Base-by-base conservation (phyloP, 179 eudicot species). In the Dionaea muscipula region DNA sequence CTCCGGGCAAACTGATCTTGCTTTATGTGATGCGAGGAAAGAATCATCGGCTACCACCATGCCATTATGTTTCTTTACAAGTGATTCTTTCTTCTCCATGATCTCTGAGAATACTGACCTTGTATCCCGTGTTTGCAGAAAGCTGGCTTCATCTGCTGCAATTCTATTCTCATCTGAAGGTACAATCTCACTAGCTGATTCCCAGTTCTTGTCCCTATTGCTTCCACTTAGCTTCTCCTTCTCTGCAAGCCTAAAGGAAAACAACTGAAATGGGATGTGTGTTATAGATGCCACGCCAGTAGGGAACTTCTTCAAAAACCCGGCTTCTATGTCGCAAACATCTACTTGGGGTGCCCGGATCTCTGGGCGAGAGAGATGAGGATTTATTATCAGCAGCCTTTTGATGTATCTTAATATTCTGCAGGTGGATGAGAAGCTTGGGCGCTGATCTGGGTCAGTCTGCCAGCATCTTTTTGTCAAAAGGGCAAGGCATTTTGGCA, bases 381-480 rank as follows among this genome's bases (percentile, higher is more conserved):
- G 86, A 28, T 78, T 79, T 70, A 83, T 59, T 43, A 73, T 77
- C 24, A 83, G 73, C 62, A 62, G 57, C 57, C 75, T 66, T 64
- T 73, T 83, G 16, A 83, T 70, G 55, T 86, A 83, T 3, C 97
- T 75, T 9, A 90, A 72, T 26, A 86, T 78, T 59, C 95, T 75
- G 53, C 90, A 83, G 11, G 86, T 79, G 1, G 94, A 79, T 9
- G 85, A 71, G 73, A 90, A 86, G 60, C 75, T 69, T 14, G 97
- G 97, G 23, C 97, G 69, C 53, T 74, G 86, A 61, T 31, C 33
- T 2, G 95, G 89, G 45, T 83, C 88, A 10, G 76, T 59, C 21
- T 90, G 94, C 97, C 95, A 90, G 66, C 97, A 90, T 39, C 59
- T 83, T 51, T 68, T 83, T 1, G 81, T 86, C 69, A 90, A 65